These are phyloP conservation scores for Thalassiosira profunda DNA, from an alignment of 108 stramenopile genomes.

Conservation along the genomic window DNA sequence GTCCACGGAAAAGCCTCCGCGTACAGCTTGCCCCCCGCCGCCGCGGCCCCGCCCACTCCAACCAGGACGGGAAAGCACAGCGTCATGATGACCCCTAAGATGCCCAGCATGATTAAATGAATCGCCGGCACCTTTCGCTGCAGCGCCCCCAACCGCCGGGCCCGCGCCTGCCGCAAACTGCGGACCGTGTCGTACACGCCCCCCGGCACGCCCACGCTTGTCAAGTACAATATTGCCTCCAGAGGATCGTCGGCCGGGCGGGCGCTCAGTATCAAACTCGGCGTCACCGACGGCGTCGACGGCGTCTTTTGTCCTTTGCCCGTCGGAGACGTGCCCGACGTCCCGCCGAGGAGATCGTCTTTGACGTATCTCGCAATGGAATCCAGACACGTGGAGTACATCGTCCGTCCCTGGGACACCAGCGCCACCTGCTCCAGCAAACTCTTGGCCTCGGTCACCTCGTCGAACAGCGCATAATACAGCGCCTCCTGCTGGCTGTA, in stretches of 20 bases:
- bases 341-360: conserved; percentile 62
- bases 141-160: conserved; percentile 76
- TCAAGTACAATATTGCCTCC: conserved; percentile 88
- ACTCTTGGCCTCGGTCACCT: conserved; percentile 87
- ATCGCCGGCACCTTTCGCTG: conserved; percentile 81
- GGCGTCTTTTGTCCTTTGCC: conserved; percentile 12
- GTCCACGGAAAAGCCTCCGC: too few species aligned
- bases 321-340: not conserved
- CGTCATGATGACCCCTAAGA: conserved; percentile 63
- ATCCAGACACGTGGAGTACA: conserved; percentile 69
- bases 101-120: conserved; percentile 76
- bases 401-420: conserved; percentile 79
- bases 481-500: conserved; percentile 61
- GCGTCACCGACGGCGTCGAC: conserved; percentile 56
- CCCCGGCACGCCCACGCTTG: conserved; percentile 82
- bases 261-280: conserved; percentile 64
- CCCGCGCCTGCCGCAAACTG: conserved; percentile 78
- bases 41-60: conserved; percentile 69
- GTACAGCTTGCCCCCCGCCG: conserved; percentile 49
- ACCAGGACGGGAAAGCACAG: conserved; percentile 81
- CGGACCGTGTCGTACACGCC: conserved; percentile 87
- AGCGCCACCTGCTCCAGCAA: conserved; percentile 88
- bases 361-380: conserved; percentile 75
- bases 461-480: conserved; percentile 84
- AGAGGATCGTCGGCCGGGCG: conserved; percentile 86